Base-by-base conservation (phyloP, 495 filamentous ascomycete genomes). In the Pseudoneurospora amorphoporcata region DNA sequence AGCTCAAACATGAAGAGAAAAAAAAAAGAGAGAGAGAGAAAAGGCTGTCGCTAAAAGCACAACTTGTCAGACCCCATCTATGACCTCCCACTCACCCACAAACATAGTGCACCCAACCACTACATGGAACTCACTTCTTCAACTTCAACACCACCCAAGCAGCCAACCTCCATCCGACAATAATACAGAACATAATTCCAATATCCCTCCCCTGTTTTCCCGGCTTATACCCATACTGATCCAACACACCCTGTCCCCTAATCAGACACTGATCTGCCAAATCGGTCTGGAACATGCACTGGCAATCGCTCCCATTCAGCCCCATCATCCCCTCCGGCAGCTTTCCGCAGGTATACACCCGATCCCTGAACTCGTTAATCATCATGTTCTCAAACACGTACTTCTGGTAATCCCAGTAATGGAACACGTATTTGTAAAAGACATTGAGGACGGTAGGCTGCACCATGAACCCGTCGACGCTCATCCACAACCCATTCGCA, bases 301-400 rank as follows among this genome's bases (percentile, higher is more conserved):
- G 72, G 71, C 65, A 74, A 70, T 69, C 9, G 72, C 73, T 73
- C 35, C 76, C 92, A 95, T 19, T 87, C 79, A 75, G 90, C 93
- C 0, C 70, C 14, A 12, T 17, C 53, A 61, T 35, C 5, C 53
- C 81, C 2, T 71, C 45, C 17, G 12, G 73, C 16, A 72, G 68
- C 17, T 3, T 65, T 1, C 81, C 84, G 74, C 92, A 95, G 23
- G 77, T 77, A 77, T 91, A 95, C 10, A 74, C 85, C 2, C 92
- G 80, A 16, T 88, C 43, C 0, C 79, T 81, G 77, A 95, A 94
- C 80, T 95, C 92, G 77, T 94, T 95, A 29, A 94, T 87, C 92
- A 95, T 93, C 92, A 95, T 94, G 19, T 92, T 92, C 74, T 93
- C 90, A 84, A 95, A 95, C 39, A 94, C 92, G 75, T 93, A 95